Evolutionary conservation across 2,329 filamentous ascomycete genomes (phyloP).

Genomic region (Geosmithia flava): DNA sequence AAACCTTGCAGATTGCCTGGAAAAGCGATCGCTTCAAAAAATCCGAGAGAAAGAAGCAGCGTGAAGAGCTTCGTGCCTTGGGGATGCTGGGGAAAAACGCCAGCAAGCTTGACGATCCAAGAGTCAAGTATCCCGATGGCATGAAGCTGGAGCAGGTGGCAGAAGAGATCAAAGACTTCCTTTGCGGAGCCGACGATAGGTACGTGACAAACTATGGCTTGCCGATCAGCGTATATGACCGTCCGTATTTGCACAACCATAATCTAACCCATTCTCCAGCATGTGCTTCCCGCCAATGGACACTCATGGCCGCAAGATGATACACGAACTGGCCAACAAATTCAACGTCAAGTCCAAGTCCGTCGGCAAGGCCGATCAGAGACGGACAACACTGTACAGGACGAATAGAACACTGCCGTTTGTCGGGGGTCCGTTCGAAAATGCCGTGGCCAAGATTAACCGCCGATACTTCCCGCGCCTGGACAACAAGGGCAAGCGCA

Average conservation of each 20-base stretch:
- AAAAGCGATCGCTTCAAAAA: constrained; percentile 61
- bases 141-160: constrained; percentile 61
- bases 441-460: constrained; percentile 29
- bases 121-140: constrained; percentile 59
- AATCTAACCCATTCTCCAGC: constrained; percentile 23
- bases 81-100: constrained; percentile 51
- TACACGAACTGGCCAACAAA: constrained; percentile 67
- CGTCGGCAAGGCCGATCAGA: constrained; percentile 55
- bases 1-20: constrained; percentile 45
- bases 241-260: neutral
- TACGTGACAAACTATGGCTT: constrained; percentile 24
- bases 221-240: neutral
- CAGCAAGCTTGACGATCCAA: constrained; percentile 42
- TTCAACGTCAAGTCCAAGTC: constrained; percentile 80
- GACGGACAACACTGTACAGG: constrained; percentile 69
- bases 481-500: constrained; percentile 18
- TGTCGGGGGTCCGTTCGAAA: constrained; percentile 41
- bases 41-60: constrained; percentile 53
- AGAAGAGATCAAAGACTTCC: constrained; percentile 59
- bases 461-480: constrained; percentile 44
- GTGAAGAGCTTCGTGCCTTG: constrained; percentile 54
- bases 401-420: constrained; percentile 54
- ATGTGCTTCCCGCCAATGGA: constrained; percentile 76
- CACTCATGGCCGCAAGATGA: constrained; percentile 58
- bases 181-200: constrained; percentile 51